Conservation (phyloP, 148 eudicot genomes). For the Rhododendron henanense region DNA sequence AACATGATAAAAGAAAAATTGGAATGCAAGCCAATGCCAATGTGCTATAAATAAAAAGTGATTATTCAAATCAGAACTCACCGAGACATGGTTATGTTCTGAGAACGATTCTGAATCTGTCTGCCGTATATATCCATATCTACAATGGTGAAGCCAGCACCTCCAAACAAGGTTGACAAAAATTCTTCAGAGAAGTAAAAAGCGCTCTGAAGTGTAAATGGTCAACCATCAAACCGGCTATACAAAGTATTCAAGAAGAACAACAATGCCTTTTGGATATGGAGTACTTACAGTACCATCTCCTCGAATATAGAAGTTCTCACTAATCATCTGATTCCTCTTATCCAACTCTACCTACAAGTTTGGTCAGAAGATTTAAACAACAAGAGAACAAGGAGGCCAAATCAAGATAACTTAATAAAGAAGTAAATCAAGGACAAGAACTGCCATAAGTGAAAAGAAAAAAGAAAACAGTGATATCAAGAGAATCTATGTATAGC, state of each 20-base stretch:
- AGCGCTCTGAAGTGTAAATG: conserved; percentile 28
- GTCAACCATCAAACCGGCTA: conserved; percentile 1
- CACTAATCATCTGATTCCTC: conserved; percentile 37
- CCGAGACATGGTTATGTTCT: conserved; percentile 40
- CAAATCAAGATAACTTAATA: background rate
- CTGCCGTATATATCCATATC: conserved; percentile 31
- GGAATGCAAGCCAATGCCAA: background rate
- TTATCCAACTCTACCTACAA: conserved; percentile 36
- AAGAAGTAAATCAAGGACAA: background rate
- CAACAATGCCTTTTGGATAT: background rate
- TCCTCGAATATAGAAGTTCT: conserved; percentile 40
- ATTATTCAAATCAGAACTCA: conserved; percentile 5
- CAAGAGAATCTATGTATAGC: background rate
- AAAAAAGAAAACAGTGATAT: background rate
- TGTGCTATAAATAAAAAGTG: background rate
- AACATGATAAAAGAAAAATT: background rate
- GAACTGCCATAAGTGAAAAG: background rate
- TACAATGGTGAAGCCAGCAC: conserved; percentile 28
- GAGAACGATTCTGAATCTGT: conserved; percentile 35
- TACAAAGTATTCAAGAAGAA: background rate
- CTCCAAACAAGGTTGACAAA: conserved; percentile 32
- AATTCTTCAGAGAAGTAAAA: conserved; percentile 45
- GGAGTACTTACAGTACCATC: conserved; percentile 47
- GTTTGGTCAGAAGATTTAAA: background rate
- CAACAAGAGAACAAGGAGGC: conserved; percentile 1